Evolutionary conservation across 2,329 filamentous ascomycete genomes (phyloP), one percentile per base, ranked within the genome.

Genomic region (Emydomyces testavorans): DNA sequence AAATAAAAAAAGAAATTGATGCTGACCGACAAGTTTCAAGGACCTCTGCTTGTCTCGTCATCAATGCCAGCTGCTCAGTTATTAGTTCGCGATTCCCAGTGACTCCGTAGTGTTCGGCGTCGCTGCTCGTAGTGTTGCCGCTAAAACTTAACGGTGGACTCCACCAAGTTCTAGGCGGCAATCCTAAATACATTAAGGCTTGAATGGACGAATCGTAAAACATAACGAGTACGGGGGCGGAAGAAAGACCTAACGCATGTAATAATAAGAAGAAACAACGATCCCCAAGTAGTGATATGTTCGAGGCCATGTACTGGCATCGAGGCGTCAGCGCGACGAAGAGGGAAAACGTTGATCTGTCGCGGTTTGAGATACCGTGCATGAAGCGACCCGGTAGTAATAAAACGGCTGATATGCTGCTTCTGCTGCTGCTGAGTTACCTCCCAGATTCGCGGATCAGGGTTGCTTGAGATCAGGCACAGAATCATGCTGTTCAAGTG

Each of bases 101-200:
- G 43, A 49, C 39, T 41, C 39, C 46, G 45, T 48, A 41, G 35
- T 46, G 40, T 18, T 37, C 50, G 50, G 50, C 46, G 46, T 44
- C 18, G 40, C 50, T 49, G 50, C 46, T 41, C 36, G 46, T 49
- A 46, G 46, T 46, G 38, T 49, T 46, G 40, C 29, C 44, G 46
- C 46, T 52, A 46, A 51, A 49, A 32, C 42, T 29, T 48, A 38
- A 38, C 36, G 49, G 42, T 35, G 44, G 50, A 46, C 38, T 52
- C 50, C 45, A 52, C 46, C 50, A 29, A 49, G 37, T 49, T 39
- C 42, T 46, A 47, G 50, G 15, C 21, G 45, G 35, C 37, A 49
- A 48, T 44, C 50, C 44, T 49, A n/a, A n/a, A n/a, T n/a, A 49
- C 46, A 31, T 41, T 31, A 38, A 18, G 28, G 21, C 41, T 28